Percentiles rank a stretch among this genome's conserved stretches.
phyloP scores from a whole-genome alignment of 176 grass and related monocot genomes.

The Avena eriantha region DNA sequence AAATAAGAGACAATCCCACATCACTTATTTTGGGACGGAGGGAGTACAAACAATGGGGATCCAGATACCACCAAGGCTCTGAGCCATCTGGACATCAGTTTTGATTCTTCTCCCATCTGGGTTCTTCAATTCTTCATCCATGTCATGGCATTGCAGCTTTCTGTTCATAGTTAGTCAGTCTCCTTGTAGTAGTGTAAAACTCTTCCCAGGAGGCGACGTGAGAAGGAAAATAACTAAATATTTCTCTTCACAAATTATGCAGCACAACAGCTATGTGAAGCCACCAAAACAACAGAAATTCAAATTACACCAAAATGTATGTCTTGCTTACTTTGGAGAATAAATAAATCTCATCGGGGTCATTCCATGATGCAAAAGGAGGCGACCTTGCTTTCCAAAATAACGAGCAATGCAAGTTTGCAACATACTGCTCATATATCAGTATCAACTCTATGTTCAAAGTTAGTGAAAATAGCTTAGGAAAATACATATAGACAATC shows the following conservation, averaged over 20 bases:
- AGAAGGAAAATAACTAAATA: background rate
- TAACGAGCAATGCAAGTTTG: background rate
- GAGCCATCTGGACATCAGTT: background rate
- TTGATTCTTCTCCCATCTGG: background rate
- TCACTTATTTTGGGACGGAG: no score
- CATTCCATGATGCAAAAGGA: background rate
- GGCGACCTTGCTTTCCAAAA: background rate
- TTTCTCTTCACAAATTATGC: constrained; percentile 12
- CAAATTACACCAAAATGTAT: background rate
- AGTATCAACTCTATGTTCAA: constrained; percentile 9
- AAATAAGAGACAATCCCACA: no score
- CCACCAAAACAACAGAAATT: background rate
- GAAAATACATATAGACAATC: constrained; percentile 1
- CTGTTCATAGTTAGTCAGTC: background rate
- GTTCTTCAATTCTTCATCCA: constrained; percentile 1
- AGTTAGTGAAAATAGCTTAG: constrained; percentile 35
- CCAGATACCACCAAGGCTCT: background rate
- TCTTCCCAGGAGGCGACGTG: background rate
- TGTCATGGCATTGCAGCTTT: background rate
- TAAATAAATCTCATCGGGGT: no score
- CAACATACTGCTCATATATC: background rate
- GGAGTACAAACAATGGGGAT: background rate
- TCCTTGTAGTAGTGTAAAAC: background rate
- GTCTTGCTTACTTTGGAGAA: background rate
- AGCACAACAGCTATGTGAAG: background rate